phyloP scores from a whole-genome alignment of 495 filamentous ascomycete genomes.

The Penicillium salamii region DNA sequence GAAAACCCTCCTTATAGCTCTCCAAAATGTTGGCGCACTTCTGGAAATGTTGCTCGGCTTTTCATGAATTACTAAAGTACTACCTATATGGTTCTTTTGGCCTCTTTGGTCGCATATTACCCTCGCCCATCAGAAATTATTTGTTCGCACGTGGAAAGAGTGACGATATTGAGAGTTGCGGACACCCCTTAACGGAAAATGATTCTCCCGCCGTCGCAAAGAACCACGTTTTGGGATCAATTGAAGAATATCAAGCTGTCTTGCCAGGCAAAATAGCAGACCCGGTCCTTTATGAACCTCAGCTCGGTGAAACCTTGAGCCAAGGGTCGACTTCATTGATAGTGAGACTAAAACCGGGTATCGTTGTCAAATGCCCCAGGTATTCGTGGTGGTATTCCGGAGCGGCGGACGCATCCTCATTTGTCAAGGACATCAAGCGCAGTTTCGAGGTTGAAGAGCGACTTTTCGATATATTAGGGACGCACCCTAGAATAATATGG shows the following conservation, averaged over 20 bases:
- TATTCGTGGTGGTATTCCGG: conserved; percentile 13
- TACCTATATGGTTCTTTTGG: neutral
- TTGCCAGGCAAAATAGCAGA: neutral
- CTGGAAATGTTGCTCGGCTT: neutral
- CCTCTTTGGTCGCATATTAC: neutral
- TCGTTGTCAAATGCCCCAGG: conserved; percentile 10
- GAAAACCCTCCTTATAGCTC: neutral
- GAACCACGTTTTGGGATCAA: too few species aligned
- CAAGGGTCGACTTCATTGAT: conserved; percentile 9
- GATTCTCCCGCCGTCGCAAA: too few species aligned
- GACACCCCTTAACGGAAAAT: too few species aligned
- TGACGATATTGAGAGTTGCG: neutral
- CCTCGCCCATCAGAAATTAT: neutral
- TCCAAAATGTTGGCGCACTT: neutral
- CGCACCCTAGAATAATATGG: conserved; percentile 11
- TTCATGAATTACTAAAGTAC: neutral
- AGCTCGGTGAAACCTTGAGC: conserved; percentile 3
- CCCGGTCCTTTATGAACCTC: conserved; percentile 10
- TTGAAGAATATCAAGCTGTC: neutral
- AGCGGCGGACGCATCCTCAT: neutral
- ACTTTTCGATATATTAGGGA: conserved; percentile 11
- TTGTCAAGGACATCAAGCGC: conserved; percentile 11
- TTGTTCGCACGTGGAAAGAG: neutral
- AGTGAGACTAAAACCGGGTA: conserved; percentile 7
- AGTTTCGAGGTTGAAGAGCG: conserved; percentile 14